Conservation (phyloP, 805 yeast species). For the Yarrowia alimentaria region DNA sequence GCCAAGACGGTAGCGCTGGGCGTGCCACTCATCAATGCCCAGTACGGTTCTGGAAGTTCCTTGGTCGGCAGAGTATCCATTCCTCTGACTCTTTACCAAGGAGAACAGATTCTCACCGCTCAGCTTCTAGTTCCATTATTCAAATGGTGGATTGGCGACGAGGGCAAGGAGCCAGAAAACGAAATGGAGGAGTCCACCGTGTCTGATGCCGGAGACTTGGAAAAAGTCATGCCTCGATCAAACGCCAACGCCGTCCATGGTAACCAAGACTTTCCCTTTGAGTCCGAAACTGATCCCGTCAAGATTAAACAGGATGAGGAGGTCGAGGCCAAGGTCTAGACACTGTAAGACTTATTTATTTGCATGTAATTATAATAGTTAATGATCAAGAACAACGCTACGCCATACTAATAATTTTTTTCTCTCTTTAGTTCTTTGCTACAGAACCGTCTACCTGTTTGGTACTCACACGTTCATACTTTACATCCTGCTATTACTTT, state of each 20-base stretch:
- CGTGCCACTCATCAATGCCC: slow-evolving; percentile 76
- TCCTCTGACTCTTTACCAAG: slow-evolving; percentile 81
- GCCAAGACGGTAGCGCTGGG: slow-evolving; percentile 94
- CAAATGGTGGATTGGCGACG: slow-evolving; percentile 60
- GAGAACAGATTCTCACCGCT: slow-evolving; percentile 82
- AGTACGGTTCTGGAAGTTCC: slow-evolving; percentile 63
- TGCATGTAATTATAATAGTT: slow-evolving; percentile 2
- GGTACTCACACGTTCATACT: background rate
- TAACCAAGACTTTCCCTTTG: background rate
- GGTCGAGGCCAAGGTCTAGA: slow-evolving; percentile 4
- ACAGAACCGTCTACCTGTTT: no score
- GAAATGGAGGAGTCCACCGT: background rate
- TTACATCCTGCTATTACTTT: slow-evolving; percentile 3
- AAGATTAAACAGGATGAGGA: slow-evolving; percentile 10
- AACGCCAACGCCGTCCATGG: background rate
- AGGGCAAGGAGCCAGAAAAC: slow-evolving; percentile 20
- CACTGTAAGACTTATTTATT: background rate
- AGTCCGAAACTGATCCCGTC: slow-evolving; percentile 7
- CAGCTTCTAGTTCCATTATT: slow-evolving; percentile 65
- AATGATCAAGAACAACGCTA: no score
- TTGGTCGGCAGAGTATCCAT: slow-evolving; percentile 63
- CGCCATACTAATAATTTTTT: no score
- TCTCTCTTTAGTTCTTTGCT: no score
- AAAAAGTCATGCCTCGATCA: background rate
- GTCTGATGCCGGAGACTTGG: background rate